Evolutionary conservation across 345 rosid genomes (phyloP), one percentile per base, ranked within the genome.

Genomic region (Euphorbia tirucalli): DNA sequence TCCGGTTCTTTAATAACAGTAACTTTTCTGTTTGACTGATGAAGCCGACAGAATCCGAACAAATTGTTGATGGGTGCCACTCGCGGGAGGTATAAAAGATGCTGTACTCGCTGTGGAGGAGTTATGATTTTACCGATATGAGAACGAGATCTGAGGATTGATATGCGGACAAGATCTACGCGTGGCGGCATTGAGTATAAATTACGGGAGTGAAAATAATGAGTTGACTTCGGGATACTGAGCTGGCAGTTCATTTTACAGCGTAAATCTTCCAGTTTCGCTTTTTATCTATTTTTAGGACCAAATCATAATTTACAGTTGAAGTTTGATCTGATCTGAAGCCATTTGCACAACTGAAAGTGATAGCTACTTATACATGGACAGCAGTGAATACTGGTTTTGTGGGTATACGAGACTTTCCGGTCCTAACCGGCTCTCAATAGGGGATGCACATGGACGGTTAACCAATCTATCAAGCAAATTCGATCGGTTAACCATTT

Each of bases 1-100:
- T 7, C 14, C 61, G 10, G 41, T 25, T 39, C 39, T 13, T 39
- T 35, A 11, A 4, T 2, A 10, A 30, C 3, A 30, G 30, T 41
- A 35, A 35, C 52, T 37, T 68, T 70, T 35, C 18, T 18, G 57
- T 18, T 41, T 30, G 28, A 37, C 41, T 11, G 48, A 31, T 1
- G 49, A 10, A 31, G 46, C 74, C 57, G 66, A 28, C 69, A 71
- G 59, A 18, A 22, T 11, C 13, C 50, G 64, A 72, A 58, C 69
- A 63, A 71, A 46, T 16, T 24, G 21, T 22, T 18, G 18, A 19
- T 3, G 13, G 5, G 58, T 21, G 3, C 4, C 41, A 64, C 48
- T 62, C 28, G 24, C 66, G 15, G 48, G 6, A 19, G 15, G 66
- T 35, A 37, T 0, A 11, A 8, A 19, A 11, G n/a, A 35, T 2